phyloP scores from a whole-genome alignment of 192 early-diverging fungal species.

The Backusella liffmaniae region DNA sequence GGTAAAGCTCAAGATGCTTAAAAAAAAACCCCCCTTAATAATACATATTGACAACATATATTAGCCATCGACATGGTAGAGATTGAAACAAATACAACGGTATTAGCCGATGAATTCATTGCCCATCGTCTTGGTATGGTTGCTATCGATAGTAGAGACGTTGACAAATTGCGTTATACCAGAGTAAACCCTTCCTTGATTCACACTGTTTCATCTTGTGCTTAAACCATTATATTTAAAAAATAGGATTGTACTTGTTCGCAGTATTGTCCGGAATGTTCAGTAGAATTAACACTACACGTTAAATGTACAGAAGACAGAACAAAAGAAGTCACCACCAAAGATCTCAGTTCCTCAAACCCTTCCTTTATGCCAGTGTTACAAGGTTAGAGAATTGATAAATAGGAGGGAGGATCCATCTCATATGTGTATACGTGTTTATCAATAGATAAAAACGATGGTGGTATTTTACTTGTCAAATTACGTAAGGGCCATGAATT shows the following conservation, averaged over 20 bases:
- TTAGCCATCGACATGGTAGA: conserved; percentile 95
- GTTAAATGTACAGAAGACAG: conserved; percentile 79
- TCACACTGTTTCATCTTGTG: background rate
- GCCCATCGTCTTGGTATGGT: conserved; percentile 95
- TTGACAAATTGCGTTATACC: conserved; percentile 81
- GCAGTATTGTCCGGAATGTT: conserved; percentile 87
- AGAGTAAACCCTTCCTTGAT: conserved; percentile 37
- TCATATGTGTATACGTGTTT: conserved; percentile 4
- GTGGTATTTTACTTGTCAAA: conserved; percentile 83
- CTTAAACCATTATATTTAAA: background rate
- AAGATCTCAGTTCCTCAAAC: conserved; percentile 76
- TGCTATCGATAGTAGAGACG: conserved; percentile 79
- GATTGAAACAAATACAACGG: conserved; percentile 89
- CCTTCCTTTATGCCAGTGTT: conserved; percentile 66
- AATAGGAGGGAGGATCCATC: too few relatives aligned
- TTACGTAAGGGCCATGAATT: conserved; percentile 92
- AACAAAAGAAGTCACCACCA: conserved; percentile 80
- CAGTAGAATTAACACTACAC: conserved; percentile 84
- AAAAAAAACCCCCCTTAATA: background rate
- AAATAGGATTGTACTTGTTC: conserved; percentile 69
- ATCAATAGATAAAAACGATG: conserved; percentile 50
- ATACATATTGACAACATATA: background rate
- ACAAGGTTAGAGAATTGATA: conserved; percentile 39
- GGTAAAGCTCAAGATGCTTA: conserved; percentile 31
- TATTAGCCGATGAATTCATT: conserved; percentile 94